Evolutionary conservation across 768 basidiomycete genomes (phyloP), one percentile per base, ranked within the genome.

Genomic region (Suillus cothurnatus): DNA sequence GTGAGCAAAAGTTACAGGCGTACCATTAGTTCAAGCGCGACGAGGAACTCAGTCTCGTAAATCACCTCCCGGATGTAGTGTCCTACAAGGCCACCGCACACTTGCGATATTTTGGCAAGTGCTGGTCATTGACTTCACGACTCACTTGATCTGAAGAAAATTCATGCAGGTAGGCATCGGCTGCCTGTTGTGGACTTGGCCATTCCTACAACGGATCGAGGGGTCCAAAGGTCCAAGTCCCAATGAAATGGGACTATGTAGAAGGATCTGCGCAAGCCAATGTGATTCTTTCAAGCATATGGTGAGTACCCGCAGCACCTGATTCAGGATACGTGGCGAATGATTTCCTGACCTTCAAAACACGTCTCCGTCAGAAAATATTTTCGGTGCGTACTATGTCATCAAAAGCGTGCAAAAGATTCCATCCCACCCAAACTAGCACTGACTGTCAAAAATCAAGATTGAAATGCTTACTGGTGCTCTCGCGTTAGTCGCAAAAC

Each of bases 51-150:
- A 4, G 95, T 99, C 81, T 97, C 95, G 66, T 88, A 87, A 50
- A 99, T 86, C 6, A 91, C 89, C 79, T 98, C 95, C 68, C 93
- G 93, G 71, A 97, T 95, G 75, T 95, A 97, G 78, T 98, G 95
- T 23, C 96, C 95, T 75, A 93, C 95, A 66, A 99, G 80, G 12
- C 97, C 97, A 2, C 97, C 95, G 70, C 94, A 90, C 28, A 97
- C 94, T 87, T 91, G 64, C 23, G 9, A 19, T 6, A 36, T 39
- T 1, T 21, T 65, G 43, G 56, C 58, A 31, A 45, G 43, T 57
- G 45, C 55, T 58, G 59, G 52, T 5, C 38, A 11, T 57, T 56
- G 4, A 64, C 26, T 69, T 64, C 23, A 62, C 62, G 28, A 65
- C 66, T 67, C 1, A 17, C 21, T 6, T 50, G 60, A 32, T 0